These are phyloP conservation scores for Lepiota brunneoincarnata DNA, from an alignment of 768 basidiomycete genomes.

Conservation along the genomic window DNA sequence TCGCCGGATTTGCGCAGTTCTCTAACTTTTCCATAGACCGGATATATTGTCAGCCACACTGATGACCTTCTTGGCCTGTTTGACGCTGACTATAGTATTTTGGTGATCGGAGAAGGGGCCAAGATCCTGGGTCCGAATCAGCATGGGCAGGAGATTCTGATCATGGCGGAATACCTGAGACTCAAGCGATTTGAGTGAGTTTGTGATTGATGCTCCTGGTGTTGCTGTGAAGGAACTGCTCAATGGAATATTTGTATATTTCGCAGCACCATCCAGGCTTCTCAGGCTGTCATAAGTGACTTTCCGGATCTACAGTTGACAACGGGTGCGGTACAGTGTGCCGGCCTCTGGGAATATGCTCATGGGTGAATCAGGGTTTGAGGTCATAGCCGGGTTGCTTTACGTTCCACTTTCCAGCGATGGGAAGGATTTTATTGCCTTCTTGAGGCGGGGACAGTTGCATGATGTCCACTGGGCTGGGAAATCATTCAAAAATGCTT, in stretches of 20 bases:
- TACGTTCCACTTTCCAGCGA: conserved; percentile 71
- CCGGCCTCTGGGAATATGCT: background rate
- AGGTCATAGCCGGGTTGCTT: conserved; percentile 70
- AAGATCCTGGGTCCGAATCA: conserved; percentile 69
- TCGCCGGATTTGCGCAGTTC: background rate
- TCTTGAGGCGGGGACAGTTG: conserved; percentile 73
- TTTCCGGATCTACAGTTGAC: conserved; percentile 69
- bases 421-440: conserved; percentile 79
- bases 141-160: conserved; percentile 74
- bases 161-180: conserved; percentile 78
- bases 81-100: conserved; percentile 73
- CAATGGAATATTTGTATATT: background rate
- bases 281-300: conserved; percentile 64
- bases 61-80: conserved; percentile 77
- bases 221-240: background rate
- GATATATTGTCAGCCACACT: conserved; percentile 78
- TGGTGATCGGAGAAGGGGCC: conserved; percentile 68
- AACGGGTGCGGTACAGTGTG: conserved; percentile 29
- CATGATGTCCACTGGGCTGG: conserved; percentile 80
- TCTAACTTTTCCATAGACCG: conserved; percentile 35
- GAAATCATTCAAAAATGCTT: conserved; percentile 51
- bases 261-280: conserved; percentile 62
- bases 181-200: conserved; percentile 68
- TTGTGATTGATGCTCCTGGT: background rate
- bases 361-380: conserved; percentile 35